These are phyloP conservation scores for Rhodomyrtus psidioides DNA, from an alignment of 441 rosid species.

Conservation along the genomic window DNA sequence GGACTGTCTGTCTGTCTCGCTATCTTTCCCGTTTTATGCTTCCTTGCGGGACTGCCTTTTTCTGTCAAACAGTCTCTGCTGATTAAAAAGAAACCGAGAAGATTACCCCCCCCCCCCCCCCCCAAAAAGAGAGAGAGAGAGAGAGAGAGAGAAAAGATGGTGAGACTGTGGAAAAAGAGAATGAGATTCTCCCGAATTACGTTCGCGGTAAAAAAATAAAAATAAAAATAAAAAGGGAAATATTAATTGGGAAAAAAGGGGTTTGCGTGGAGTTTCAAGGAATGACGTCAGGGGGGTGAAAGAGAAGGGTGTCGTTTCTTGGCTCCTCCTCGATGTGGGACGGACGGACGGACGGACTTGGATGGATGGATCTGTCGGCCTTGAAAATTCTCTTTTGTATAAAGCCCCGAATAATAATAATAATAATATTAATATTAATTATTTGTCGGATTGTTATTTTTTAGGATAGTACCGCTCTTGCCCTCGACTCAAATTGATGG, in stretches of 20 bases:
- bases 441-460: not conserved
- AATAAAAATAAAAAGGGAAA: not conserved
- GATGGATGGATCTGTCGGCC: not conserved
- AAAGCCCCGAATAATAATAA: not conserved
- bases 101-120: too few relatives aligned
- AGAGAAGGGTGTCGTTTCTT: not conserved
- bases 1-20: not conserved
- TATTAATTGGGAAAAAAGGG: not conserved
- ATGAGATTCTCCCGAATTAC: not conserved
- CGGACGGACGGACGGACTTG: not conserved
- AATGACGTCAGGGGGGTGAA: conserved; percentile 1
- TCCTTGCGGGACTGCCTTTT: not conserved
- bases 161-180: not conserved
- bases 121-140: too few relatives aligned
- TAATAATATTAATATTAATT: too few relatives aligned
- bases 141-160: not conserved
- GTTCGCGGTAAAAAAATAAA: not conserved
- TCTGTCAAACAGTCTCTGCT: not conserved
- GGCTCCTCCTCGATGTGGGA: not conserved
- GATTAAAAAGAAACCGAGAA: not conserved
- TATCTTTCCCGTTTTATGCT: not conserved
- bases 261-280: not conserved
- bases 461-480: not conserved
- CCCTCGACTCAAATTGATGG: not conserved
- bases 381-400: not conserved